Evolutionary conservation across 2,329 filamentous ascomycete species (phyloP), one percentile per base, ranked within the genome.

Genomic region (Chalaropsis ovoidea): DNA sequence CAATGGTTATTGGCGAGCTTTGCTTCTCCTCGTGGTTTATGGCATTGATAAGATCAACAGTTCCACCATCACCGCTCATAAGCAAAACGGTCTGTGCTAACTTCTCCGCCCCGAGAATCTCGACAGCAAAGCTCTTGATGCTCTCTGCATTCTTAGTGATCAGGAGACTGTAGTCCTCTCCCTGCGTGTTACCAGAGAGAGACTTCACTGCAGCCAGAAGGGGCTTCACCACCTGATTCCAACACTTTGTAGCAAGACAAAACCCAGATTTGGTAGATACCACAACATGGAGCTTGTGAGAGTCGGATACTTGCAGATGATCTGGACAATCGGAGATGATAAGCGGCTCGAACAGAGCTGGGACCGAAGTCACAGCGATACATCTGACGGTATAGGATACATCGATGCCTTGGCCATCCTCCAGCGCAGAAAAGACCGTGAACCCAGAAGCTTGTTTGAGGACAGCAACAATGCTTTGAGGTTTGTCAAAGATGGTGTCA

Each of bases 1-100:
- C 78, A 41, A 87, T 72, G 1, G 79, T 74, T 0, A 82, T 81
- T 4, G 72, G 70, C 0, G 68, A 45, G 0, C 65, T 49, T 15
- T 67, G 67, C 10, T 17, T 11, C 11, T 45, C 49, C 10, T 49
- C 65, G 1, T 64, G 47, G 1, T 67, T 64, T 0, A 69, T 69
- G 2, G 82, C 82, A 72, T 96, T 95, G 67, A 96, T 78, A 0
- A 94, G 78, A 70, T 97, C 93, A 19, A 91, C 82, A 1, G 95
- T 75, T 5, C 91, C 93, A 15, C 93, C 93, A 73, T 97, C 93
- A 6, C 93, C 93, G 61, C 88, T 93, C 4, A 96, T 79, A 13
- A 97, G 80, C 39, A 96, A 76, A 31, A 96, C 79, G 0, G 86
- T 85, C 71, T 86, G 63, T 35, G 69, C 63, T 63, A 68, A 65